A percentile compares a stretch with the other conserved stretches of the same genome.
Evolutionary conservation across 306 rosid species (phyloP).

Genomic region (Cucumis sativus): DNA sequence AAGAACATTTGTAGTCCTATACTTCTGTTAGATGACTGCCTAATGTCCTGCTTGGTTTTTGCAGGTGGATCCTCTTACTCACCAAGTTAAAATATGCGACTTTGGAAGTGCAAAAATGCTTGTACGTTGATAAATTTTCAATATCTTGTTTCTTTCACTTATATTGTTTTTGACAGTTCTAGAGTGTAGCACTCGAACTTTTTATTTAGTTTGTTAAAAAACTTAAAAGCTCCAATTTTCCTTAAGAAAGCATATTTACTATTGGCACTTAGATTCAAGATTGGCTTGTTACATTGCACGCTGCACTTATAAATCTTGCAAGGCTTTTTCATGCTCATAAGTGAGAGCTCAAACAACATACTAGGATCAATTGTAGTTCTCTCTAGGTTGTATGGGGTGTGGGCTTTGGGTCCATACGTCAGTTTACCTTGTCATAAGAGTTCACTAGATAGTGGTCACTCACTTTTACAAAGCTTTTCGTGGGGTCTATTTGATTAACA

Average conservation of each 20-base stretch:
- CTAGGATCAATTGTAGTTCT: neutral
- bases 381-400: neutral
- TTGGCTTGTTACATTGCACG: neutral
- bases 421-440: neutral
- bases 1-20: neutral
- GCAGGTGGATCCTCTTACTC: constrained; percentile 94
- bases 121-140: constrained; percentile 33
- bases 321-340: neutral
- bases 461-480: neutral
- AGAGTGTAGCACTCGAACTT: neutral
- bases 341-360: neutral
- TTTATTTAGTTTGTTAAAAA: neutral
- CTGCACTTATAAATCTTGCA: neutral
- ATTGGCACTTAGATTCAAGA: neutral
- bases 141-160: neutral
- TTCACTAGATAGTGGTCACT: neutral
- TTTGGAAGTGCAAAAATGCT: constrained; percentile 97
- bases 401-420: neutral
- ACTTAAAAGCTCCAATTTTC: neutral
- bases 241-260: neutral
- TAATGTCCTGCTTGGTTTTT: constrained; percentile 16
- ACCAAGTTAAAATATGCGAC: constrained; percentile 92
- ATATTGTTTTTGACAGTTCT: neutral
- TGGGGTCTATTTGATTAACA: neutral
- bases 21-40: neutral